Evolutionary conservation across 192 early-diverging fungal species (phyloP).

Genomic region (Podila verticillata): DNA sequence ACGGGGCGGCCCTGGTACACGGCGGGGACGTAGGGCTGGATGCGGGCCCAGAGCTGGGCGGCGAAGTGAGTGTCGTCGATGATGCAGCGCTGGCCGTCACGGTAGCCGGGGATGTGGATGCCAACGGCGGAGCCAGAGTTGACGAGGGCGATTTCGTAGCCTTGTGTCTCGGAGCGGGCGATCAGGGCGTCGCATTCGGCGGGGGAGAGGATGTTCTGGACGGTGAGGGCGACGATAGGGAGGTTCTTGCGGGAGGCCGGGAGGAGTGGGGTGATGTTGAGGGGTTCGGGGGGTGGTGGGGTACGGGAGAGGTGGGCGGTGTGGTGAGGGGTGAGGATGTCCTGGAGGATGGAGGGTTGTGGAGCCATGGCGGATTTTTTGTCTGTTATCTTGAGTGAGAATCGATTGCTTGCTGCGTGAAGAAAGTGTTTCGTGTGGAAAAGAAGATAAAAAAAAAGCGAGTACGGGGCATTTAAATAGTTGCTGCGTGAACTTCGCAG

Average conservation of each 20-base stretch:
- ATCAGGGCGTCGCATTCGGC: slow-evolving; percentile 54
- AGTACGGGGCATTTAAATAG: too few species aligned
- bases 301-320: neutral
- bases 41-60: slow-evolving; percentile 26
- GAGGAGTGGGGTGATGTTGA: slow-evolving; percentile 27
- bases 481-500: too few species aligned
- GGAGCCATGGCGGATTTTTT: neutral
- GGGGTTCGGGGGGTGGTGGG: slow-evolving; percentile 9
- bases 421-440: neutral
- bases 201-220: slow-evolving; percentile 38
- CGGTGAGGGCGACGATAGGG: slow-evolving; percentile 30
- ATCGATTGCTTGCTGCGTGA: too few species aligned
- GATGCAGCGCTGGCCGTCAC: slow-evolving; percentile 43
- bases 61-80: slow-evolving; percentile 35
- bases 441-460: neutral
- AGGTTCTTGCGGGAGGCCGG: neutral
- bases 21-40: slow-evolving; percentile 30
- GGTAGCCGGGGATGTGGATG: slow-evolving; percentile 27
- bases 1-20: slow-evolving; percentile 17
- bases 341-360: neutral
- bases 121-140: slow-evolving; percentile 30
- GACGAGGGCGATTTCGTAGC: slow-evolving; percentile 48
- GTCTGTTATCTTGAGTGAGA: neutral
- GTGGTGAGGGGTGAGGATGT: slow-evolving; percentile 2
- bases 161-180: slow-evolving; percentile 23